Evolutionary conservation across 306 rosid species (phyloP).

Genomic region (Trifolium dubium): DNA sequence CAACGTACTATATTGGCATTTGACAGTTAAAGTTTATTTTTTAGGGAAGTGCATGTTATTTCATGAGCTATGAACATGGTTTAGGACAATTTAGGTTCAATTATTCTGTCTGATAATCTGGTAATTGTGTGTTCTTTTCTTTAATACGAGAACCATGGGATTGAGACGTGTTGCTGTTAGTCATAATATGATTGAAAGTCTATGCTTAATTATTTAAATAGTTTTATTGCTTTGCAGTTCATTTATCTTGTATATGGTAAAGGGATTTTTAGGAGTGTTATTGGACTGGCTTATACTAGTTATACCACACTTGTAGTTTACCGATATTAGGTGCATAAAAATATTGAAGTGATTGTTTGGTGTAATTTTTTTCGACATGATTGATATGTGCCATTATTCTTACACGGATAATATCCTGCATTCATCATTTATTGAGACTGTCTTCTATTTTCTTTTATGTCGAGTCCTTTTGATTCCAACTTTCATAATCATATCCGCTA

Average conservation of each 20-base stretch:
- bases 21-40: not conserved
- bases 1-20: not conserved
- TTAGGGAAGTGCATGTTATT: not conserved
- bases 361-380: no score
- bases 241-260: not conserved
- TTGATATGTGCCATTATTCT: constrained; percentile 7
- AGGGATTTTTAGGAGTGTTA: not conserved
- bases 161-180: not conserved
- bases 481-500: not conserved
- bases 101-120: constrained; percentile 4
- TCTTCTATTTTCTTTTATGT: not conserved
- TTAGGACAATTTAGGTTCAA: not conserved
- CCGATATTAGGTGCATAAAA: no score
- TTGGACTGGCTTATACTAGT: not conserved
- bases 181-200: not conserved
- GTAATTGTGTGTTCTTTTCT: not conserved
- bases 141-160: not conserved
- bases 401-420: not conserved
- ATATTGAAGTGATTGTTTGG: no score
- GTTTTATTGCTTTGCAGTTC: not conserved
- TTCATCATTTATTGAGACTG: not conserved
- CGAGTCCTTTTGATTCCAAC: not conserved
- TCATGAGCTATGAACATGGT: not conserved
- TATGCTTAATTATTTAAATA: not conserved
- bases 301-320: not conserved